A percentile compares a stretch with the other conserved stretches of the same genome.
These are phyloP conservation scores for Peronosclerospora sorghi DNA, from an alignment of 352 stramenopile species.

Conservation along the genomic window DNA sequence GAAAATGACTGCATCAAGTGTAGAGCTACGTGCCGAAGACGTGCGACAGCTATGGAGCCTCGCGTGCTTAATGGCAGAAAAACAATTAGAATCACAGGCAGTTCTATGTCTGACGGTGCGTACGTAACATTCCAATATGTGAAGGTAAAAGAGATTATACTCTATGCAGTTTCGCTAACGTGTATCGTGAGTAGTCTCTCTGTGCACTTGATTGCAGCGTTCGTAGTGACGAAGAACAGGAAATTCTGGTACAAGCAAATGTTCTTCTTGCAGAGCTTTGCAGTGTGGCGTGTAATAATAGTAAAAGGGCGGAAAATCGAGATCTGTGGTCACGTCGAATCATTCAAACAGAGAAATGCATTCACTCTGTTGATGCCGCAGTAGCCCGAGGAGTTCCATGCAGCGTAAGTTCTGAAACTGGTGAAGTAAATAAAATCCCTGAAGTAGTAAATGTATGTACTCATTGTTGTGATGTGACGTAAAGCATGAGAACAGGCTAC, in stretches of 20 bases:
- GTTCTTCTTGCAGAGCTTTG: slow-evolving; percentile 53
- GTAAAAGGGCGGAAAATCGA: slow-evolving; percentile 27
- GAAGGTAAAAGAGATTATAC: not conserved
- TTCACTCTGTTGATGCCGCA: slow-evolving; percentile 17
- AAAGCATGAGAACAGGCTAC: slow-evolving; percentile 31
- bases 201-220: slow-evolving; percentile 14
- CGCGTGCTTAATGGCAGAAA: slow-evolving; percentile 29
- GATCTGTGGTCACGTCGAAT: slow-evolving; percentile 46
- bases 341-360: slow-evolving; percentile 32
- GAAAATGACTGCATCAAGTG: slow-evolving; percentile 8
- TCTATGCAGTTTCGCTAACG: not conserved
- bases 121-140: not conserved
- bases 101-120: slow-evolving; percentile 40
- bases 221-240: slow-evolving; percentile 10
- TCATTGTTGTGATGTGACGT: slow-evolving; percentile 2
- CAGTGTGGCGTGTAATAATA: slow-evolving; percentile 27
- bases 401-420: slow-evolving; percentile 4
- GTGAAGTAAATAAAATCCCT: not conserved
- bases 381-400: slow-evolving; percentile 11
- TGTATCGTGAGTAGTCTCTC: slow-evolving; percentile 15
- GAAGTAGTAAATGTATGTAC: not conserved
- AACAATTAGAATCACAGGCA: slow-evolving; percentile 29
- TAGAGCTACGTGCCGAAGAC: slow-evolving; percentile 16
- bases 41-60: slow-evolving; percentile 54
- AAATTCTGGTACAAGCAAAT: slow-evolving; percentile 22